Base-by-base conservation (phyloP, 805 yeast genomes). In the Tetrapisispora taiwanensis region DNA sequence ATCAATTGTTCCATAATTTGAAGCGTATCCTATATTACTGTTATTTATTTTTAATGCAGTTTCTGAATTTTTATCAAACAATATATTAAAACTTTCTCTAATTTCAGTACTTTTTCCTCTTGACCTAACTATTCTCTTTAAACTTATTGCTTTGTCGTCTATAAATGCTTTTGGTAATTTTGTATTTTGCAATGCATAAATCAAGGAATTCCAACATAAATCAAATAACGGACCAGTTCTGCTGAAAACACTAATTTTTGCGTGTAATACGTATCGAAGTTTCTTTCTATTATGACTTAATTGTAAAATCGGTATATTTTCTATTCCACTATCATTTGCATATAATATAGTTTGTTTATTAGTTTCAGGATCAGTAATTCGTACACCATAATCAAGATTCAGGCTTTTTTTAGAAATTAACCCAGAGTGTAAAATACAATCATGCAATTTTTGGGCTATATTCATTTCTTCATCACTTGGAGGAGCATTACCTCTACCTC, bases 211-310 rank as follows among this genome's bases (percentile, higher is more conserved):
- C 78, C 88, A 82, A 39, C 84, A 81, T 14, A 81, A 62, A 55
- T 88, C 96, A 54, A 79, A 80, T 28, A 84, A 65, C 2, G 95
- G 94, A 0, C 95, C 95, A 1, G 86, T 72, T 46, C 92, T 74
- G 41, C 90, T 79, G 52, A 85, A 79, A 0, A 88, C 87, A 52
- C 81, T 79, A 34, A 87, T 69, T 52, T 78, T 78, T 5, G 90
- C 88, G 56, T 78, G 78, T 27, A 89, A 62, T 4, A 82, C 84
- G 60, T 72, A 70, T 41, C 73, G 65, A 66, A 75, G 76, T 22
- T 63, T 62, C 51, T 75, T 66, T 46, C 66, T 66, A n/a, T 72
- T 19, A 3, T 32, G 40, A 27, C 24, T 18, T 15, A 27, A 15
- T 30, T 17, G 22, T 4, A 13, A 4, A 5, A 43, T 20, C 13